phyloP scores from a whole-genome alignment of 2,329 filamentous ascomycete species.

The Fusarium newnesense region DNA sequence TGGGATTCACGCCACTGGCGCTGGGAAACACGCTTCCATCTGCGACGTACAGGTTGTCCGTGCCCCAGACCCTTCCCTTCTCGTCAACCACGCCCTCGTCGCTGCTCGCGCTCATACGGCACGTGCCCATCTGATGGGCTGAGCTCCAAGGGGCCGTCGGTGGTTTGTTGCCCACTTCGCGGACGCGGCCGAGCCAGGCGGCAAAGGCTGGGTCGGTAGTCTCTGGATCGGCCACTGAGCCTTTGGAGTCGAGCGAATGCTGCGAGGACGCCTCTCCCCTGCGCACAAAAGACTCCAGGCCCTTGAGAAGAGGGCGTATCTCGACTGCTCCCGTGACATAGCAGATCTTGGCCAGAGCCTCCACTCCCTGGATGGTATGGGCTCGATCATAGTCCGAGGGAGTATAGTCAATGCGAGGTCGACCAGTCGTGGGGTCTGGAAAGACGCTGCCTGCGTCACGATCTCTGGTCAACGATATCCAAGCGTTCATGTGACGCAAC shows the following conservation, averaged over 20 bases:
- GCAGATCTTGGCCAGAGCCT: slow-evolving; percentile 79
- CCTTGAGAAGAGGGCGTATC: slow-evolving; percentile 74
- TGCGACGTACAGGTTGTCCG: slow-evolving; percentile 72
- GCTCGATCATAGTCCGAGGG: slow-evolving; percentile 77
- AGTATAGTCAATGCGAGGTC: slow-evolving; percentile 75
- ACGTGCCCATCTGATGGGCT: slow-evolving; percentile 86
- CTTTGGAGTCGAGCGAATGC: slow-evolving; percentile 27
- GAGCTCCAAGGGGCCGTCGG: slow-evolving; percentile 68
- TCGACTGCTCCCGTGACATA: slow-evolving; percentile 84
- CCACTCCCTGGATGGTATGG: slow-evolving; percentile 75
- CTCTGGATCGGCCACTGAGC: slow-evolving; percentile 50
- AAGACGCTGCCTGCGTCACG: slow-evolving; percentile 80
- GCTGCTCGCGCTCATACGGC: slow-evolving; percentile 71
- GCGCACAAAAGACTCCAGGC: slow-evolving; percentile 70
- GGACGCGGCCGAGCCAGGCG: slow-evolving; percentile 66
- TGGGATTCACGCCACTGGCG: slow-evolving; percentile 83
- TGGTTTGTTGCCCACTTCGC: slow-evolving; percentile 59
- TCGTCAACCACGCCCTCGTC: slow-evolving; percentile 67
- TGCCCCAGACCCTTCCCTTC: slow-evolving; percentile 72
- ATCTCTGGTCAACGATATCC: slow-evolving; percentile 80
- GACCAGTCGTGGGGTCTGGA: slow-evolving; percentile 73
- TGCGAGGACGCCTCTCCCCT: slow-evolving; percentile 32
- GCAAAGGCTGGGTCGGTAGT: slow-evolving; percentile 69
- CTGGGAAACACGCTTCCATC: slow-evolving; percentile 82
- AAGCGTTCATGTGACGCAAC: slow-evolving; percentile 74